Evolutionary conservation across 176 grass and related monocot species (phyloP), one percentile per base, ranked within the genome.

Genomic region (Rhynchospora pubera): DNA sequence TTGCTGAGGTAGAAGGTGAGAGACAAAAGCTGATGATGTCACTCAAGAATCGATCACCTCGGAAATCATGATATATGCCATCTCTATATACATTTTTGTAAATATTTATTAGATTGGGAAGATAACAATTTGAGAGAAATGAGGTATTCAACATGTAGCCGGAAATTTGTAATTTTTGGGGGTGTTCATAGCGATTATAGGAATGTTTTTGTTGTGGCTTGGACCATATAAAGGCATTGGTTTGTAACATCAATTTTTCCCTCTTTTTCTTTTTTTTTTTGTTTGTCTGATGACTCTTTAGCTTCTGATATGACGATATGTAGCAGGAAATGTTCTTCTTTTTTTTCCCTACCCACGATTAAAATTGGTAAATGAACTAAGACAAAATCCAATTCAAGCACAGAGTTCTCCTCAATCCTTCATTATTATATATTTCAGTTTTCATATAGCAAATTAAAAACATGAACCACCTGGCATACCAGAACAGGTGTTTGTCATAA

Each of bases 1-100:
- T 99, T 46, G 92, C 96, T 0, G 91, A 95, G 87, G 87, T 99
- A 47, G 92, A 93, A 75, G 96, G 96, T 28, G 92, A 99, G 81
- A 83, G 96, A 46, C 92, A 99, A 77, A 93, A 87, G 85, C 92
- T 99, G 1, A 79, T 86, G 79, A 90, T 99, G 92, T 91, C 85
- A 82, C 24, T 95, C 65, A 94, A 94, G 64, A 85, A 81, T 51
- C 62, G 74, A 81, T 80, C 84, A 59, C 89, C 89, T 0, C 79
- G 52, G 79, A 88, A 82, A 87, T 85, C 82, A 44, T 93, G 94
- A 58, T 79, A 79, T 57, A 57, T 79, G 9, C 1, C 79, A 46
- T 66, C 13, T 21, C 15, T 43, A 28, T 76, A 52, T 55, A 52
- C 72, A 32, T 51, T n/a, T 57, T 28, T 76, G 68, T 75, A 79